Conservation (phyloP, 129 eudicot species). For the Chrysanthemum seticuspe region DNA sequence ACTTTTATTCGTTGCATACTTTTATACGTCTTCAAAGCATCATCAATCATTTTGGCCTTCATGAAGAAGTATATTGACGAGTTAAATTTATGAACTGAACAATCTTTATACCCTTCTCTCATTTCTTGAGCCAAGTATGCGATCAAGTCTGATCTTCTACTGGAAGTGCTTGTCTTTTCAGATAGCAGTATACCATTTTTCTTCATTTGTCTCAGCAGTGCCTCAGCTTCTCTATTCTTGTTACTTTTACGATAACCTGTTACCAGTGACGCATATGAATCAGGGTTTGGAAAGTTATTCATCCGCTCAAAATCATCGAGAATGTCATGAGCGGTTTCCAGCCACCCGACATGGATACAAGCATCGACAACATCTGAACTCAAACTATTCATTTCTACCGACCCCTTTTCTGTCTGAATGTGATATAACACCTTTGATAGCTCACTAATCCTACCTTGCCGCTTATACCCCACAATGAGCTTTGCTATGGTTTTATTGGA, state of each 20-base stretch:
- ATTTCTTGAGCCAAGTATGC: slow-evolving; percentile 42
- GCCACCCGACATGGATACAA: slow-evolving; percentile 73
- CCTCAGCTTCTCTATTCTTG: slow-evolving; percentile 69
- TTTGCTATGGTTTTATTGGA: slow-evolving; percentile 66
- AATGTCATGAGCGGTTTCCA: slow-evolving; percentile 90
- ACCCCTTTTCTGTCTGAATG: slow-evolving; percentile 25
- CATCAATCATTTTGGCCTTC: slow-evolving; percentile 87
- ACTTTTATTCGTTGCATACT: slow-evolving; percentile 66
- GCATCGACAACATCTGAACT: slow-evolving; percentile 62
- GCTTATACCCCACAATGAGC: slow-evolving; percentile 53
- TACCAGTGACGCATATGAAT: slow-evolving; percentile 48
- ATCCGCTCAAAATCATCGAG: slow-evolving; percentile 63
- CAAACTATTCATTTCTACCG: slow-evolving; percentile 13
- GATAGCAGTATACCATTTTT: slow-evolving; percentile 41
- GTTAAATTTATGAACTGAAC: slow-evolving; percentile 48
- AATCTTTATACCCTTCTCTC: slow-evolving; percentile 34
- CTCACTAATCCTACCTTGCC: slow-evolving; percentile 46
- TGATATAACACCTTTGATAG: slow-evolving; percentile 53
- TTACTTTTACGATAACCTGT: slow-evolving; percentile 53
- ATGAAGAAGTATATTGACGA: slow-evolving; percentile 82
- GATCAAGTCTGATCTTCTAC: slow-evolving; percentile 41
- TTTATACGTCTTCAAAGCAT: slow-evolving; percentile 68
- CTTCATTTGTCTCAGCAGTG: slow-evolving; percentile 50
- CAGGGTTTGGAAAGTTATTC: slow-evolving; percentile 25
- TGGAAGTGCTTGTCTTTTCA: slow-evolving; percentile 16